Evolutionary conservation across 1,284 basidiomycete genomes (phyloP).

Genomic region (Marasmius oreades): DNA sequence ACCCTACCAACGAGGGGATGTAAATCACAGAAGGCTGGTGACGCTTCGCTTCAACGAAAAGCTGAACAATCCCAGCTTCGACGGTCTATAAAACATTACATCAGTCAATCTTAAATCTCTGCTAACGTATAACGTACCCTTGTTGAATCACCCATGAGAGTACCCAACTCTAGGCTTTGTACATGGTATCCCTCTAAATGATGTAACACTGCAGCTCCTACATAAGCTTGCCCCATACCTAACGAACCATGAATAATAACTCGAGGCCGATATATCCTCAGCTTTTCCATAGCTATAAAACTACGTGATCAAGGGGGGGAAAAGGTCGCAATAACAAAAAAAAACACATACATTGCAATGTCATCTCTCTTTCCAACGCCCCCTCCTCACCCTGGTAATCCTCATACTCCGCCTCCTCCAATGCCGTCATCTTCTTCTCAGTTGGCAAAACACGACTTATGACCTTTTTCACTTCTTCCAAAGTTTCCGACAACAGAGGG

Average conservation of each 20-base stretch:
- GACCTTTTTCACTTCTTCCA: slow-evolving; percentile 71
- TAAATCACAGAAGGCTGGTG: slow-evolving; percentile 96
- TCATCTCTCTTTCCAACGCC: slow-evolving; percentile 78
- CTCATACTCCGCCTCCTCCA: slow-evolving; percentile 94
- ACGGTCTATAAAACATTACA: slow-evolving; percentile 57
- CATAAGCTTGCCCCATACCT: slow-evolving; percentile 90
- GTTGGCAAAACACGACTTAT: slow-evolving; percentile 71
- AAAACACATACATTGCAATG: slow-evolving; percentile 71
- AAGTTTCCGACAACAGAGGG: slow-evolving; percentile 68
- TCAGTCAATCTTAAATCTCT: neutral
- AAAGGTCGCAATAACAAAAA: slow-evolving; percentile 7
- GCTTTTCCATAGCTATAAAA: slow-evolving; percentile 79
- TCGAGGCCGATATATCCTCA: slow-evolving; percentile 89
- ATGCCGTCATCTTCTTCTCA: slow-evolving; percentile 70
- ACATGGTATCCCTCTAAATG: slow-evolving; percentile 95
- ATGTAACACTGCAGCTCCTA: slow-evolving; percentile 90
- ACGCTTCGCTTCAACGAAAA: slow-evolving; percentile 97
- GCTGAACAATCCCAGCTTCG: slow-evolving; percentile 91
- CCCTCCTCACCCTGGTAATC: slow-evolving; percentile 70
- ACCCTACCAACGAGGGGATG: slow-evolving; percentile 86
- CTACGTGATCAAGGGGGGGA: slow-evolving; percentile 12
- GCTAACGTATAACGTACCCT: slow-evolving; percentile 48
- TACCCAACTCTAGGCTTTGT: slow-evolving; percentile 90
- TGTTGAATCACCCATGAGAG: slow-evolving; percentile 86
- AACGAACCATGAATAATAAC: slow-evolving; percentile 79